Base-by-base conservation (phyloP, 1,139 yeast species). In the Maudiozyma humilis region DNA sequence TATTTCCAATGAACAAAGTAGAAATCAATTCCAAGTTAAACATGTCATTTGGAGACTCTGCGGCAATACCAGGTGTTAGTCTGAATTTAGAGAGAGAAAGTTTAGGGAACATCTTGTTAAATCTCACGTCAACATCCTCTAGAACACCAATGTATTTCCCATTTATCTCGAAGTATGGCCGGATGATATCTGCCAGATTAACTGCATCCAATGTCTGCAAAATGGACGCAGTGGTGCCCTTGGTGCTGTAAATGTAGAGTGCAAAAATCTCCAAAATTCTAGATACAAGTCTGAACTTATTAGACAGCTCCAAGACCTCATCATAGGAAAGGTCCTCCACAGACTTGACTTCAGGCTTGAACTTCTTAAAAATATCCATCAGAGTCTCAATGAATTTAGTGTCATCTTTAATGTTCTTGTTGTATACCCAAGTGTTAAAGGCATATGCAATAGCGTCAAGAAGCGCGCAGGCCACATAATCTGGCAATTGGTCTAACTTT, bases 201-300 rank as follows among this genome's bases (percentile, higher is more conserved):
- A 59, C 56, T 1, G 73, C 65, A 32, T 68, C 64, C 32, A 82
- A 57, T 17, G 77, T 62, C 2, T 67, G 58, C 20, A 70, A 62
- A 10, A 85, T 72, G 32, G 72, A 67, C 17, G 36, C 15, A 57
- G 44, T 59, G 62, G 54, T 51, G 45, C 73, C 72, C 32, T 72
- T 68, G 1, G 81, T 71, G 1, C 86, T 79, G 63, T 79, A 85
- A 31, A 85, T 65, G 45, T 82, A 76, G 33, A 86, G 68, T 0
- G 96, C 87, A 47, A 87, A 69, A 8, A 87, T 79, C 53, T 84
- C 91, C 3, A 85, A 75, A 15, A 85, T 76, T 53, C 81, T 78
- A 0, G 94, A 76, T 3, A 79, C 68, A 41, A 82, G 65, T 45
- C 75, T 75, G 51, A 75, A 72, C 43, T 75, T 74, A 53, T 79